Evolutionary conservation across 768 basidiomycete species (phyloP), one percentile per base, ranked within the genome.

Genomic region (Mycena metata): DNA sequence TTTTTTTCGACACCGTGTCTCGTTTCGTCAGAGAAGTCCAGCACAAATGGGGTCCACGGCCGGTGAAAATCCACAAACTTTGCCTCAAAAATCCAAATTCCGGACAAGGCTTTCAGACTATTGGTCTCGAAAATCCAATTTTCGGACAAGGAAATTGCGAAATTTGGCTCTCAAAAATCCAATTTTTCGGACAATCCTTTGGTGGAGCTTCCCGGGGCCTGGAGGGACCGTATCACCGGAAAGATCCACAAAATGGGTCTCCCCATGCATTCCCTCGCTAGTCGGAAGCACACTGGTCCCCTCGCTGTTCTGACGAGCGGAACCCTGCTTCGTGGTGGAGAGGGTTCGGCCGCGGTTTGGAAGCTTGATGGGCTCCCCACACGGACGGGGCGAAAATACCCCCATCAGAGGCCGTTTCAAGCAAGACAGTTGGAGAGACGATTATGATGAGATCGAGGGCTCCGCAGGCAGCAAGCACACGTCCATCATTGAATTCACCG

Each of bases 331-430:
- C 79, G 82, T 19, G 80, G 79, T 1, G 82, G 82, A 0, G 75
- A 74, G 41, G 81, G 82, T 9, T 60, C 67, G 9, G 73, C 78
- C 15, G 78, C 71, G 1, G 57, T 82, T 10, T 84, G 83, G 84
- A 75, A 80, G 26, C 24, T 84, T n/a, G 78, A 81, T 24, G 47
- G 41, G 0, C 70, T 80, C 9, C 72, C 68, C 6, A 79, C 79
- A 13, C 82, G 79, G 77, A 1, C 51, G 62, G 9, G 60, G 68
- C 26, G 77, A 73, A 10, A 73, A 63, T 17, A 67, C 70, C 11
- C 39, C 60, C 16, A 77, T 77, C 46, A 78, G 78, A 5, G 64
- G 59, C 8, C 60, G 65, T 60, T 58, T 74, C 13, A 10, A 12
- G 51, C 36, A 19, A 1, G 45, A 15, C 11, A 10, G 9, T 42